Evolutionary conservation across 2,329 filamentous ascomycete species (phyloP).

Genomic region (Chalaropsis thielavioides): DNA sequence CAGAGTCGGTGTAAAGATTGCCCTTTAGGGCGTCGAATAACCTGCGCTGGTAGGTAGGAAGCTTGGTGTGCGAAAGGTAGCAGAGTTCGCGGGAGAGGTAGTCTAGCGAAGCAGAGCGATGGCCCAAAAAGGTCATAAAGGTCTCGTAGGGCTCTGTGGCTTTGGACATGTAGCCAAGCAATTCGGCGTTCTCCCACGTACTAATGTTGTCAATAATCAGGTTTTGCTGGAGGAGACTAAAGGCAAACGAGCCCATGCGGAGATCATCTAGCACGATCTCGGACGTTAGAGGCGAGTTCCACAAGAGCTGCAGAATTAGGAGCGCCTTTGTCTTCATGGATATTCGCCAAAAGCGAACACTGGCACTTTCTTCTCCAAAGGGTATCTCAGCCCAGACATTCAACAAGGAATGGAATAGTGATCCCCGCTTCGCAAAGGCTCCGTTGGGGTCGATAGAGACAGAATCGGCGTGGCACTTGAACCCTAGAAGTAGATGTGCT

Average conservation of each 20-base stretch:
- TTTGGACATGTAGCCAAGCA: conserved; percentile 51
- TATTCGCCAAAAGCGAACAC: conserved; percentile 53
- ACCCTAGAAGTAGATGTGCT: conserved; percentile 81
- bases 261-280: conserved; percentile 64
- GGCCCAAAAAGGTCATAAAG: conserved; percentile 61
- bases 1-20: conserved; percentile 50
- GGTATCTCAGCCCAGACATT: conserved; percentile 56
- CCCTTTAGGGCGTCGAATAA: conserved; percentile 66
- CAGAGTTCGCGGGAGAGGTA: conserved; percentile 79
- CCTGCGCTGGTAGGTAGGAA: conserved; percentile 54
- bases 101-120: conserved; percentile 64
- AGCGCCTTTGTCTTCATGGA: conserved; percentile 53
- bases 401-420: conserved; percentile 73
- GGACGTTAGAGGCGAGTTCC: conserved; percentile 68
- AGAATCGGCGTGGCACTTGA: conserved; percentile 57
- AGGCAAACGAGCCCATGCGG: conserved; percentile 64
- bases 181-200: conserved; percentile 58
- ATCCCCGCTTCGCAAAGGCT: conserved; percentile 54
- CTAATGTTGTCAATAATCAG: conserved; percentile 52
- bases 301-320: conserved; percentile 65
- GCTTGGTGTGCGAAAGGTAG: conserved; percentile 53
- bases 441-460: conserved; percentile 55
- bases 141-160: conserved; percentile 48
- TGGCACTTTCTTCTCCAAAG: conserved; percentile 36
- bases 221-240: conserved; percentile 58